Evolutionary conservation across 345 rosid genomes (phyloP), one percentile per base, ranked within the genome.

Genomic region (Chamaenerion angustifolium): DNA sequence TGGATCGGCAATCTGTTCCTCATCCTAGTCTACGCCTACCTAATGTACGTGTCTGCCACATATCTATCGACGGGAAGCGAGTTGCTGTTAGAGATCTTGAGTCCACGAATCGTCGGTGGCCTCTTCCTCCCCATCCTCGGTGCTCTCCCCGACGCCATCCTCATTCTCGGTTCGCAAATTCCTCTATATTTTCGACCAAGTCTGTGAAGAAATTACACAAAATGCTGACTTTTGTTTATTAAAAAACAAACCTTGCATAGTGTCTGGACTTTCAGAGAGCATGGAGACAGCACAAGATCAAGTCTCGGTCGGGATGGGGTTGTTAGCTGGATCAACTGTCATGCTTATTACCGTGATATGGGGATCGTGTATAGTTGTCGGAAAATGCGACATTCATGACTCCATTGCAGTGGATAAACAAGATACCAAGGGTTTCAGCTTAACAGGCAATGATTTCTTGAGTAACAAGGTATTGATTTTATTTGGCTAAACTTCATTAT

Each of bases 81-180:
- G 70, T 40, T 65, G 8, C 61, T 70, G 69, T 58, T 72, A 40
- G 65, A 70, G 55, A 67, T 72, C 56, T 51, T 72, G 25, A 75
- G 73, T 0, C 81, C 78, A 19, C 73, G 81, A 0, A 59, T 72
- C 46, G 49, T 70, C 13, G 75, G 81, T 14, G 81, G 73, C 17
- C 43, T 76, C 12, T 60, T 76, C 56, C 66, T 76, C 21, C 73
- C 78, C 2, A 19, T 65, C 0, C 59, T 72, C 18, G 61, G 76
- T 16, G 66, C 81, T 23, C 71, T 76, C 37, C 81, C 78, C 9
- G 73, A 67, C 58, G 81, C 81, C 15, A 63, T 64, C 54, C 64
- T 76, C 62, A 76, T 76, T 21, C 71, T 76, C 3, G 75, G 76
- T 76, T 52, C 42, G 58, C 19, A 16, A 42, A 6, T 31, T 6